phyloP scores from a whole-genome alignment of 768 basidiomycete species.

The Amanita rubescens region DNA sequence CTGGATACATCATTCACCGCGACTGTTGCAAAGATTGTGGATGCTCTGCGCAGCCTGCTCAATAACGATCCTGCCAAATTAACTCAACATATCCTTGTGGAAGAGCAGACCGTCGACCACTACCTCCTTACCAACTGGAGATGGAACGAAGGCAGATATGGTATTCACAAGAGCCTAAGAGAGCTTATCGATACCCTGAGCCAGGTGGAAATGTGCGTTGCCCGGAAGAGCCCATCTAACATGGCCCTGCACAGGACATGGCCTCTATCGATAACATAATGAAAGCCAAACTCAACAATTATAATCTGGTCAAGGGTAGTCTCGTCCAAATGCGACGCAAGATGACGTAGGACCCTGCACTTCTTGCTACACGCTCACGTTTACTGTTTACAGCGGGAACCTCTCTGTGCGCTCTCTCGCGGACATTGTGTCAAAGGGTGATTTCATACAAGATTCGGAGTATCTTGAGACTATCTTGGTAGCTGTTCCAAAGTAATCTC shows the following conservation, averaged over 20 bases:
- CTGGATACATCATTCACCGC: slow-evolving; percentile 82
- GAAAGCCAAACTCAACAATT: slow-evolving; percentile 85
- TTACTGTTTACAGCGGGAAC: slow-evolving; percentile 60
- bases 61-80: slow-evolving; percentile 81
- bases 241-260: slow-evolving; percentile 66
- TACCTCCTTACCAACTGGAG: slow-evolving; percentile 79
- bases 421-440: slow-evolving; percentile 75
- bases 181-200: slow-evolving; percentile 82
- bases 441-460: slow-evolving; percentile 86
- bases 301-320: slow-evolving; percentile 91
- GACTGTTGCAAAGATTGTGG: slow-evolving; percentile 87
- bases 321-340: slow-evolving; percentile 90
- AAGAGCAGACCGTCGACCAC: slow-evolving; percentile 72
- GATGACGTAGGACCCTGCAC: slow-evolving; percentile 57
- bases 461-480: slow-evolving; percentile 90
- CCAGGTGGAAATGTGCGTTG: slow-evolving; percentile 47
- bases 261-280: slow-evolving; percentile 88
- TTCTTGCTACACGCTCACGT: slow-evolving; percentile 7
- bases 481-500: slow-evolving; percentile 81
- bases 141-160: slow-evolving; percentile 93
- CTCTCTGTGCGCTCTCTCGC: slow-evolving; percentile 84
- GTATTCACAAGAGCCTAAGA: slow-evolving; percentile 67
- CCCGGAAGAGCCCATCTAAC: slow-evolving; percentile 5
- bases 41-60: slow-evolving; percentile 83
- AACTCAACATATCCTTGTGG: slow-evolving; percentile 67